Conservation (phyloP, 768 basidiomycete genomes). For the Agrocybe pediades region DNA sequence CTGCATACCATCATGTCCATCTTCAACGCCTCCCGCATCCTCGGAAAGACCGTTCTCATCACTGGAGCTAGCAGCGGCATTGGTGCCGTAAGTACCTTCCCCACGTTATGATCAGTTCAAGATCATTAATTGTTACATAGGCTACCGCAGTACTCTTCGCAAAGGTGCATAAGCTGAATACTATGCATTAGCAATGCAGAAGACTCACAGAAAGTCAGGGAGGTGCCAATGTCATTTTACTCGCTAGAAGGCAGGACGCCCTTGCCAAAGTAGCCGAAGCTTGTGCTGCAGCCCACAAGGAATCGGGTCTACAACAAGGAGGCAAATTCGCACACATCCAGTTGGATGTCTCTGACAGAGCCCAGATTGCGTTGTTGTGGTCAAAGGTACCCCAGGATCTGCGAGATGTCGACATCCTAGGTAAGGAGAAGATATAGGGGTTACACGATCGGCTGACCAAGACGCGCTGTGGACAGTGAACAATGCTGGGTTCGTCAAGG, state of each 20-base stretch:
- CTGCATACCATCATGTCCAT: constrained; percentile 58
- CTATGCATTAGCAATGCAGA: not conserved
- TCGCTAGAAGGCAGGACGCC: constrained; percentile 76
- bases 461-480: constrained; percentile 39
- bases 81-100: constrained; percentile 63
- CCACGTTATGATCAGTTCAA: not conserved
- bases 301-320: constrained; percentile 71
- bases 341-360: constrained; percentile 80
- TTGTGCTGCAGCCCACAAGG: constrained; percentile 70
- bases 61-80: constrained; percentile 92
- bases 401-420: constrained; percentile 79
- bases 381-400: constrained; percentile 72
- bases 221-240: constrained; percentile 85
- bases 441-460: not conserved
- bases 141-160: constrained; percentile 90
- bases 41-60: constrained; percentile 84
- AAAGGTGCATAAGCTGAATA: constrained; percentile 51
- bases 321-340: constrained; percentile 74
- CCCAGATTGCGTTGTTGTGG: constrained; percentile 68
- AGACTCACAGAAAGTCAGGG: constrained; percentile 45
- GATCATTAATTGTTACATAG: constrained; percentile 34
- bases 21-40: constrained; percentile 79
- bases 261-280: constrained; percentile 70
- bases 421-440: constrained; percentile 38
- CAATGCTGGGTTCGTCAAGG: constrained; percentile 87